Percentiles rank a stretch among this genome's conserved stretches.
Evolutionary conservation across 2,329 filamentous ascomycete genomes (phyloP).

Genomic region (Fusarium nanum): DNA sequence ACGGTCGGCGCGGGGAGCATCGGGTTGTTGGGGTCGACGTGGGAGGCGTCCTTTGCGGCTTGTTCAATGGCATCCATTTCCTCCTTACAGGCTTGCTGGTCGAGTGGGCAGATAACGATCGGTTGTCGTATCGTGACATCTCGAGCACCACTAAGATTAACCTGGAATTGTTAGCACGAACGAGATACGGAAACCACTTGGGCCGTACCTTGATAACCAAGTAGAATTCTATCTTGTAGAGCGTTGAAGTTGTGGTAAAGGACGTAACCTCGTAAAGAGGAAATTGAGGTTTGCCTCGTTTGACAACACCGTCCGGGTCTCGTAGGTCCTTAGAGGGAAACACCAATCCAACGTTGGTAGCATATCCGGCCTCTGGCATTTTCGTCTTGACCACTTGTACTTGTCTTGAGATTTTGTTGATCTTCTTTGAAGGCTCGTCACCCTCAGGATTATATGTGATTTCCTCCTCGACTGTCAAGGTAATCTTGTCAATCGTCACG

Average conservation of each 20-base stretch:
- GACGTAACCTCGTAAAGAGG: constrained; percentile 89
- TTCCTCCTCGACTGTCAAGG: constrained; percentile 93
- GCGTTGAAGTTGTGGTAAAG: constrained; percentile 91
- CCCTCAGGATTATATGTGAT: constrained; percentile 99
- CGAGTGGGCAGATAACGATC: constrained; percentile 94
- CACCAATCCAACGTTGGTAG: constrained; percentile 89
- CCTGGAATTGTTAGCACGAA: constrained; percentile 64
- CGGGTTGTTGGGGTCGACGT: constrained; percentile 87
- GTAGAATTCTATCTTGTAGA: constrained; percentile 99
- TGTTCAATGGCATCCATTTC: constrained; percentile 99
- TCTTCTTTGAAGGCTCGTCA: constrained; percentile 90
- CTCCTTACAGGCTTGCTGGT: constrained; percentile 95
- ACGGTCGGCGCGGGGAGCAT: constrained; percentile 91
- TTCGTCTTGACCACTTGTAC: constrained; percentile 84
- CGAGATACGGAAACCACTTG: background rate
- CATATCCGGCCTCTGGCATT: constrained; percentile 90
- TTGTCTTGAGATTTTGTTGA: constrained; percentile 87
- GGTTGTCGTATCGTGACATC: constrained; percentile 91
- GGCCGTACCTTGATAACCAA: constrained; percentile 84
- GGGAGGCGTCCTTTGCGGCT: constrained; percentile 90
- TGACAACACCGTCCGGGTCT: constrained; percentile 88
- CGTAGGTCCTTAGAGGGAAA: constrained; percentile 91
- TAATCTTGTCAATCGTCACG: constrained; percentile 94
- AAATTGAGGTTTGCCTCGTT: constrained; percentile 85
- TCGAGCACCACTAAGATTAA: constrained; percentile 85